Base-by-base conservation (phyloP, 768 basidiomycete genomes). In the Pulveroboletus sp. region DNA sequence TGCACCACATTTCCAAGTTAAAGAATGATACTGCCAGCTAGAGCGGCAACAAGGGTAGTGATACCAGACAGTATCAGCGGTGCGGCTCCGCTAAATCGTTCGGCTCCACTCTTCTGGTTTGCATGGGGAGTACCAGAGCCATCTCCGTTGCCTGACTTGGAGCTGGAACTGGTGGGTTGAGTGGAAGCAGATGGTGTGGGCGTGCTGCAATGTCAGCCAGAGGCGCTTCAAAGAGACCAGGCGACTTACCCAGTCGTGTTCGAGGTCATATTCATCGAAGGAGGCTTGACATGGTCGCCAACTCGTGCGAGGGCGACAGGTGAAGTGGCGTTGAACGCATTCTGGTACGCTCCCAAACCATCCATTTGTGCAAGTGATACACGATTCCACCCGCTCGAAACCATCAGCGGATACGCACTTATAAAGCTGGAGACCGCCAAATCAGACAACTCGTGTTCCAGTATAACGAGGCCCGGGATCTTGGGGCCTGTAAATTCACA, bases 391-490 rank as follows among this genome's bases (percentile, higher is more conserved):
- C 83, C 84, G 55, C 84, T 82, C 5, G 73, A 57, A 52, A 73
- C 70, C 66, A 93, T 82, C 33, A 79, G 51, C 4, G 85, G 82
- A 64, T 77, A 90, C 8, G 78, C 77, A 35, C 70, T 68, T 0
- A 85, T 81, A 68, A 94, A 94, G 4, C 81, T 80, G 32, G 72
- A 56, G 19, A 91, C 83, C 27, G 84, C 72, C 53, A 71, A 63
- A 36, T 78, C 69, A 27, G 75, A 76, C 20, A 85, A 70, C 68
- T 97, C 94, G 67, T 97, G 94, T 64, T 95, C 87, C 50, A 97
- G 76, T 46, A 90, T 74, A 52, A 91, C 74, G 20, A 94, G 77
- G 29, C 94, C 94, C 3, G 90, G 85, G 10, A 67, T 71, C 65
- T 92, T 91, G 40, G 87, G 70, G 25, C 83, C 87, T 72, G 49